Base-by-base conservation (phyloP, 768 basidiomycete genomes). In the Omphalotus guepiniiformis region DNA sequence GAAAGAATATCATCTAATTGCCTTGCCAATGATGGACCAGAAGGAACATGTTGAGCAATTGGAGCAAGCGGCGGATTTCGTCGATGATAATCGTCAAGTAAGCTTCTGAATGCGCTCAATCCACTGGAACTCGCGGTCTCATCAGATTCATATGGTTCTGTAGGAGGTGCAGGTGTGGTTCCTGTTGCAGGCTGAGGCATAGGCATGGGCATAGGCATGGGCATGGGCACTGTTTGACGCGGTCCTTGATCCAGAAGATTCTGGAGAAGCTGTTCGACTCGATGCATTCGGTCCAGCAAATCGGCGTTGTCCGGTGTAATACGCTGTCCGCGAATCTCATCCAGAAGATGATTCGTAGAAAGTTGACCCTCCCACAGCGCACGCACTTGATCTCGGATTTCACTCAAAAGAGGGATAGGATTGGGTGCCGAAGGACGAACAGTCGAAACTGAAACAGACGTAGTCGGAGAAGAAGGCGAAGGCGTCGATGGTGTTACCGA, bases 321-420 rank as follows among this genome's bases (percentile, higher is more conserved):
- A 37, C 71, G 63, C 16, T 75, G 72, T 25, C 74, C 70, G 16
- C 78, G 74, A 44, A 93, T 66, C 21, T 82, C 77, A 47, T 85
- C 79, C 28, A 93, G 63, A 50, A 80, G 66, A 25, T 76, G 72
- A 42, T 82, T 80, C 6, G 84, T 76, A 0, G 75, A 67, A 0
- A 62, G 56, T 62, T 94, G 89, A 4, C 75, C 79, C 39, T 85
- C 73, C 63, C 78, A 71, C 18, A 95, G 61, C 7, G 74, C 77
- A 8, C 70, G 67, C 6, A 83, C 70, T 53, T 83, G 79, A 6
- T 79, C 75, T 36, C 80, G 72, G 36, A 93, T 70, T 11, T 69
- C 73, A 13, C 75, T 68, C 37, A 93, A 55, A 23, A 83, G 69
- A 3, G 74, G 73, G 13, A 75, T 71, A 32, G 88, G 63, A 27